Evolutionary conservation across 2,329 filamentous ascomycete species (phyloP), one percentile per base, ranked within the genome.

Genomic region (Sodiomyces alkalinus): DNA sequence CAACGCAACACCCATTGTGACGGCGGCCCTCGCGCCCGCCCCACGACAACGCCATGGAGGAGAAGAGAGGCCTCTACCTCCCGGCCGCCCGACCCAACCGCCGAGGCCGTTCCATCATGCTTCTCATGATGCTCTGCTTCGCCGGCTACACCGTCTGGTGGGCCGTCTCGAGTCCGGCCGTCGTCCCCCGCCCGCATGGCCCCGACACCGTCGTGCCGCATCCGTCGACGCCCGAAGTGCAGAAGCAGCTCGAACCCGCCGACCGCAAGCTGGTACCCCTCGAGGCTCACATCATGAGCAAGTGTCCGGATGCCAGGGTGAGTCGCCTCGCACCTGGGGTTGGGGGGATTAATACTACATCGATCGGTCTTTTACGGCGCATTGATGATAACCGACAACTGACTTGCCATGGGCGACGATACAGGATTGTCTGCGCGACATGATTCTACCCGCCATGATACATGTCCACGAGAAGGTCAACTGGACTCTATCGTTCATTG

Each of bases 231-330:
- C n/a, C n/a, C n/a, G n/a, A n/a, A n/a, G n/a, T n/a, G n/a, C n/a
- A n/a, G n/a, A n/a, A n/a, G n/a, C n/a, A n/a, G n/a, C n/a, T n/a
- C n/a, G n/a, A n/a, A n/a, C n/a, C n/a, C n/a, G n/a, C n/a, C n/a
- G n/a, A n/a, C n/a, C n/a, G n/a, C 28, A 37, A 35, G 24, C 53
- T 62, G 33, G 78, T 96, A 4, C 80, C 83, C 4, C 56, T 98
- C 3, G 90, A 98, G 51, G 81, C 83, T 31, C 87, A 96, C 51
- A 90, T 96, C 42, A 98, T 96, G 77, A 81, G 75, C 56, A 94
- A 96, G 63, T 98, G 90, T 45, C 86, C 87, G 0, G 90, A 98
- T 53, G 85, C 90, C 3, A 68, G 65, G 50, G 66, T 69, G 45
- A 8, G 55, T 35, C 17, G 21, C 18, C 17, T 14, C 22, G 8